phyloP scores from a whole-genome alignment of 2,329 filamentous ascomycete species.

The Trichoderma lentiforme region DNA sequence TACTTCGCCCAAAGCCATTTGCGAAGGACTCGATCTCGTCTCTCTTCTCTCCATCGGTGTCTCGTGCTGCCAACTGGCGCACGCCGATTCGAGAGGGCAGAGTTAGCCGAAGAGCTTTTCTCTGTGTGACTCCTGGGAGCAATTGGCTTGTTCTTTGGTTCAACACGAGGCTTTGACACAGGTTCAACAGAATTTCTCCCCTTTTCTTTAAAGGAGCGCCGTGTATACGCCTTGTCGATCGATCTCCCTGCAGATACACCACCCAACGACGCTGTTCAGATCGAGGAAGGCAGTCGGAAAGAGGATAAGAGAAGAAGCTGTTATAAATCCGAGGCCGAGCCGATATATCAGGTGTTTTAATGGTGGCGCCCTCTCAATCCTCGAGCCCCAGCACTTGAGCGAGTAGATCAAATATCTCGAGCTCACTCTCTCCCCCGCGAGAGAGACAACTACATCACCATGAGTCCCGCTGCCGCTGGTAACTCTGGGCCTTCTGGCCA shows the following conservation, averaged over 20 bases:
- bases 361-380: not conserved
- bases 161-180: not conserved
- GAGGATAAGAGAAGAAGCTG: not conserved
- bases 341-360: not conserved
- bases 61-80: slow-evolving; percentile 2
- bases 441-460: not conserved
- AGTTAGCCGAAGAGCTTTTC: not conserved
- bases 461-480: slow-evolving; percentile 5
- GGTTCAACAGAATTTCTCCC: not conserved
- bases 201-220: not conserved
- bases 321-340: not conserved
- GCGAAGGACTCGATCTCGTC: not conserved
- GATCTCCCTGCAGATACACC: not conserved
- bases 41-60: not conserved
- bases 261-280: not conserved
- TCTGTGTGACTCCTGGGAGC: not conserved
- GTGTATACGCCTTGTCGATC: not conserved
- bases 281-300: not conserved
- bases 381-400: not conserved
- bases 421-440: not conserved
- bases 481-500: slow-evolving; percentile 17
- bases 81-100: not conserved
- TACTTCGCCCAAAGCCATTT: not conserved
- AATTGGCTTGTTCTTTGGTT: not conserved
- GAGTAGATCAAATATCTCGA: not conserved